A percentile compares a stretch with the other conserved stretches of the same genome.
These are phyloP conservation scores for Decorospora gaudefroyi DNA, from an alignment of 2,329 filamentous ascomycete species.

Conservation along the genomic window DNA sequence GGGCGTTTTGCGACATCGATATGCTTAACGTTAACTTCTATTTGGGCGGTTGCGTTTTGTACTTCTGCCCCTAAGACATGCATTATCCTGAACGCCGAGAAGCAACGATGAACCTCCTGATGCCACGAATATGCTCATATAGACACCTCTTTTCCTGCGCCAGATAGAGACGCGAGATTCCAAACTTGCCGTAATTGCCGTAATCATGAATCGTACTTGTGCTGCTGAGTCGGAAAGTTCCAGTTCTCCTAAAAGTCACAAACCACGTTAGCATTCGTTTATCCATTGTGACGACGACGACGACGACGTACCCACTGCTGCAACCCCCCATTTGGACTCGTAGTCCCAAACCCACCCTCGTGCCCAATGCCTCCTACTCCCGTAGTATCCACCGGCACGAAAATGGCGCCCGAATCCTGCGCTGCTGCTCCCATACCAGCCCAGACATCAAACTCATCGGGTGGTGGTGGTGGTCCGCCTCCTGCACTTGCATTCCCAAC, in stretches of 20 bases:
- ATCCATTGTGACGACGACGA: neutral
- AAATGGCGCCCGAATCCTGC: conserved; percentile 41
- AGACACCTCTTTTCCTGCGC: no score
- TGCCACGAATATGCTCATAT: no score
- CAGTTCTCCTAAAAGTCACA: conserved; percentile 35
- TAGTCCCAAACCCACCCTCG: conserved; percentile 25
- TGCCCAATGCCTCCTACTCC: conserved; percentile 9
- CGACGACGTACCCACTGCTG: conserved; percentile 40
- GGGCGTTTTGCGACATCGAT: neutral
- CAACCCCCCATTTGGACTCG: conserved; percentile 34
- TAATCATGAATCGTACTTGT: conserved; percentile 26
- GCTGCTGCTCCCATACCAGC: conserved; percentile 23
- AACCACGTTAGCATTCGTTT: neutral
- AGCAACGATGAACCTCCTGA: no score
- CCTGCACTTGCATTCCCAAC: conserved; percentile 1
- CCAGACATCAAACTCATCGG: conserved; percentile 38
- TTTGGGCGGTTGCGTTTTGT: neutral
- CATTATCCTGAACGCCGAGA: no score
- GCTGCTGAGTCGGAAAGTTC: conserved; percentile 34
- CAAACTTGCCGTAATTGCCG: no score
- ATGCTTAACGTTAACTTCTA: no score
- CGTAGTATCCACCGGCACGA: conserved; percentile 43
- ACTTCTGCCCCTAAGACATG: no score
- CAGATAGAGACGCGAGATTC: no score
- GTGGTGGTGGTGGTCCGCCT: no score